Evolutionary conservation across 164 flowering plant genomes (phyloP).

Genomic region (Stephania cephalantha): DNA sequence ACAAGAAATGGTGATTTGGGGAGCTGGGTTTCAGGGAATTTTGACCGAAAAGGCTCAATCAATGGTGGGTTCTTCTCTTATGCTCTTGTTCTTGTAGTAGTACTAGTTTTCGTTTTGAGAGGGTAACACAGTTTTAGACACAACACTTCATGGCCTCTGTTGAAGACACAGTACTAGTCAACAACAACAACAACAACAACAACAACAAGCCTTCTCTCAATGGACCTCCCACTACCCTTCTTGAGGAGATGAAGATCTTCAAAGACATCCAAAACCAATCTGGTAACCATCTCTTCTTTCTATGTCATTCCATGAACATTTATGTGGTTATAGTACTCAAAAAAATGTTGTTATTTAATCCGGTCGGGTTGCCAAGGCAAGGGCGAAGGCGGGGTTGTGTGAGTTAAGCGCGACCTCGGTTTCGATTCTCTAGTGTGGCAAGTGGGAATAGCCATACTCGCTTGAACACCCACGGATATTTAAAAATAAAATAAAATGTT

Average conservation of each 20-base stretch:
- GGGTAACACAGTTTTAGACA: background rate
- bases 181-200: background rate
- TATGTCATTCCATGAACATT: background rate
- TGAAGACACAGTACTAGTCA: constrained; percentile 40
- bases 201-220: constrained; percentile 7
- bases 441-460: too few relatives aligned
- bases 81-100: background rate
- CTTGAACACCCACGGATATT: too few relatives aligned
- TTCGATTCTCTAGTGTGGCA: too few relatives aligned
- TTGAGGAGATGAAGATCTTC: constrained; percentile 77
- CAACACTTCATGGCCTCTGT: constrained; percentile 19
- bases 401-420: too few relatives aligned
- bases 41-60: background rate
- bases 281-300: constrained; percentile 42
- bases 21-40: background rate
- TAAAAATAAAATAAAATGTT: too few relatives aligned
- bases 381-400: too few relatives aligned
- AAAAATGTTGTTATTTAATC: too few relatives aligned
- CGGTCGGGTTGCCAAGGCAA: too few relatives aligned
- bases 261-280: constrained; percentile 76
- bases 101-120: too few relatives aligned
- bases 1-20: constrained; percentile 6
- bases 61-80: constrained; percentile 14
- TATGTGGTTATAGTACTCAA: too few relatives aligned
- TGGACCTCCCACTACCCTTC: constrained; percentile 31